Percentiles rank a stretch among this genome's conserved stretches.
Conservation (phyloP, 345 rosid genomes). For the Rhizophora apiculata region DNA sequence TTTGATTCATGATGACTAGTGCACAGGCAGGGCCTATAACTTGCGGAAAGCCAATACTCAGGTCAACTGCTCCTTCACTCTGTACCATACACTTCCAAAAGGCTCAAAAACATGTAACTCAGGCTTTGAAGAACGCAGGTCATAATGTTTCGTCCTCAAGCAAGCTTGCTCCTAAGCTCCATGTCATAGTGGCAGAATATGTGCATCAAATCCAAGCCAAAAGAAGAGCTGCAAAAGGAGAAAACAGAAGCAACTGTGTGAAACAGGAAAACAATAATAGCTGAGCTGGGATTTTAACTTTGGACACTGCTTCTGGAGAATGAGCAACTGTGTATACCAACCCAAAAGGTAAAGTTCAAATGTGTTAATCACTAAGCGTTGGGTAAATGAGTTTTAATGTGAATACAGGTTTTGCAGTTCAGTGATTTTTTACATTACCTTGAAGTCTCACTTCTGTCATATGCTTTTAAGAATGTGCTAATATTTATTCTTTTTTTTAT, state of each 20-base stretch:
- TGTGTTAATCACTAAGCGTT: too few relatives aligned
- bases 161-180: constrained; percentile 14
- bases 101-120: constrained; percentile 30
- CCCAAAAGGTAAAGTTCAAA: too few relatives aligned
- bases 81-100: constrained; percentile 49
- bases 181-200: constrained; percentile 50
- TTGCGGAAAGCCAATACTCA: constrained; percentile 52
- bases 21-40: constrained; percentile 50
- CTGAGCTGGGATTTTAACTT: constrained; percentile 3
- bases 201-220: constrained; percentile 56
- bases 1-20: constrained; percentile 22
- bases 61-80: constrained; percentile 46
- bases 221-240: constrained; percentile 46
- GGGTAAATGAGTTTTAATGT: too few relatives aligned
- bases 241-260: constrained; percentile 20
- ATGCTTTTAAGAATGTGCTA: too few relatives aligned
- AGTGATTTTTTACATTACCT: too few relatives aligned
- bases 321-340: too few relatives aligned
- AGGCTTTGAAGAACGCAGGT: too few relatives aligned
- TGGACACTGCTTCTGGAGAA: too few relatives aligned
- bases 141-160: too few relatives aligned
- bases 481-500: too few relatives aligned
- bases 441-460: too few relatives aligned
- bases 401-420: too few relatives aligned
- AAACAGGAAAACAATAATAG: constrained; percentile 31